phyloP scores from a whole-genome alignment of 2,329 filamentous ascomycete genomes.

The Sporothrix phasma region DNA sequence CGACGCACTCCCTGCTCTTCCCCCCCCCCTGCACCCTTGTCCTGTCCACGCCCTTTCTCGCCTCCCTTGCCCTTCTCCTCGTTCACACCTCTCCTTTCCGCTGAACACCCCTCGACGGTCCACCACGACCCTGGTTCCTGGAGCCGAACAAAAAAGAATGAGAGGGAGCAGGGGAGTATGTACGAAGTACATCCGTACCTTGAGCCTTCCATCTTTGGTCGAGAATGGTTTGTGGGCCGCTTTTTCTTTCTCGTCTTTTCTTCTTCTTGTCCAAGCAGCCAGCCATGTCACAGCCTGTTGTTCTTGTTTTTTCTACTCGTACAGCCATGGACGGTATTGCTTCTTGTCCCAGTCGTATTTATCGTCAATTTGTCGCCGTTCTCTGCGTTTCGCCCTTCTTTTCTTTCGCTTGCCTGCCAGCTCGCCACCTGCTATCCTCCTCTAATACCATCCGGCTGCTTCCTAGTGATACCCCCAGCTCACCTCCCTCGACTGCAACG shows the following conservation, averaged over 20 bases:
- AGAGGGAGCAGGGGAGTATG: slow-evolving; percentile 5
- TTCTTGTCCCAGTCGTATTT: neutral
- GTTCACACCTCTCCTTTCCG: neutral
- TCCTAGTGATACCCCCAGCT: neutral
- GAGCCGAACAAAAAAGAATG: neutral
- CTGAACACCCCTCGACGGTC: neutral
- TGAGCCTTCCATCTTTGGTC: neutral
- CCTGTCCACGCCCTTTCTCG: neutral
- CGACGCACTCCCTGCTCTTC: too few species aligned
- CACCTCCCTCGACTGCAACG: neutral
- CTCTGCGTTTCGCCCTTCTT: neutral
- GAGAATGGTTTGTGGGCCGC: neutral
- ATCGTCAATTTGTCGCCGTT: too few species aligned
- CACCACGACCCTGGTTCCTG: neutral
- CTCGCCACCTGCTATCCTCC: neutral
- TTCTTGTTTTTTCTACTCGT: neutral
- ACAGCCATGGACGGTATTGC: neutral
- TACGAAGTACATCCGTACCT: slow-evolving; percentile 4
- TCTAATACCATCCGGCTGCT: neutral
- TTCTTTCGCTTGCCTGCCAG: neutral
- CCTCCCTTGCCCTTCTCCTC: neutral
- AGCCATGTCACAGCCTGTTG: neutral
- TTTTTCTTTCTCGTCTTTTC: neutral
- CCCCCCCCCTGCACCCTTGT: neutral
- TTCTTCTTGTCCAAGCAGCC: too few species aligned